A percentile compares a stretch with the other conserved stretches of the same genome.
phyloP scores from a whole-genome alignment of 192 early-diverging fungal species.

The Gryganskiella cystojenkinii region DNA sequence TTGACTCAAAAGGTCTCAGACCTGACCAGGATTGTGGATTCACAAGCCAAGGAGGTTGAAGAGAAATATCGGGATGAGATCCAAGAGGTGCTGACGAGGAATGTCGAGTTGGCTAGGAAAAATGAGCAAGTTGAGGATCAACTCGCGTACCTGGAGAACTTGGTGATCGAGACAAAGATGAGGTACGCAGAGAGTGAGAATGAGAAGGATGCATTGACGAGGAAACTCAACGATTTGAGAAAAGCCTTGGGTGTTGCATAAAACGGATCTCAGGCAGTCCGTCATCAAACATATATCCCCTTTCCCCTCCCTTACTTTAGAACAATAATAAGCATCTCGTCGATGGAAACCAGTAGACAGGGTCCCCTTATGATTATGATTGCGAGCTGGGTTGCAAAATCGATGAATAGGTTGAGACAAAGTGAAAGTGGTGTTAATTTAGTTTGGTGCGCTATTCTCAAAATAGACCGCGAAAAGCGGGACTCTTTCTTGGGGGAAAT shows the following conservation, averaged over 20 bases:
- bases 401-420: too few species aligned
- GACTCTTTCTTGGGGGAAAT: too few species aligned
- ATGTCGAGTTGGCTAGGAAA: conserved; percentile 75
- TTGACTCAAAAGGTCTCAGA: conserved; percentile 66
- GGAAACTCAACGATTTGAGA: conserved; percentile 75
- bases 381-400: neutral
- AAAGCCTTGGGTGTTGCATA: conserved; percentile 62
- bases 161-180: conserved; percentile 81
- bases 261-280: neutral
- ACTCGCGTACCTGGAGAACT: conserved; percentile 72
- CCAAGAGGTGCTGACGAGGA: conserved; percentile 84
- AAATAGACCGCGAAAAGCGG: too few species aligned
- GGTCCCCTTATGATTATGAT: neutral
- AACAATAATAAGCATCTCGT: too few species aligned
- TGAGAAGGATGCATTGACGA: conserved; percentile 74
- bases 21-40: conserved; percentile 69
- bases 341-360: neutral
- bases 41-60: conserved; percentile 71
- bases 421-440: neutral
- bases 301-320: neutral
- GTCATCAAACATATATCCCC: neutral
- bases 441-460: neutral
- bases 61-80: conserved; percentile 74
- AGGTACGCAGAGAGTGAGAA: conserved; percentile 89
- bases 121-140: conserved; percentile 75